Evolutionary conservation across 192 early-diverging fungal species (phyloP).

Genomic region (Gaertneriomyces semiglobifer): DNA sequence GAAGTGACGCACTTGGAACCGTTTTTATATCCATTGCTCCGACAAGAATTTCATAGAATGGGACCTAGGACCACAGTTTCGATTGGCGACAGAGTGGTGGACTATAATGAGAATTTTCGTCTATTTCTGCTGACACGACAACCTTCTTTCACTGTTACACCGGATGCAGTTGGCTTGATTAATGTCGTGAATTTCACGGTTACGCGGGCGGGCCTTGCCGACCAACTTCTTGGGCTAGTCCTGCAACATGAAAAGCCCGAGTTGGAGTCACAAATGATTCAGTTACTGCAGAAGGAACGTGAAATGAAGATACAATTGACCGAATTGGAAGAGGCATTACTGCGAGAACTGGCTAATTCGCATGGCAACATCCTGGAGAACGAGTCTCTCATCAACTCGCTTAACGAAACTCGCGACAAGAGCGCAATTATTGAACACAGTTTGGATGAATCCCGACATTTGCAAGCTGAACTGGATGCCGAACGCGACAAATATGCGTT

Average conservation of each 20-base stretch:
- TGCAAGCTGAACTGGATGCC: conserved; percentile 50
- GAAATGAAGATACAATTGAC: conserved; percentile 52
- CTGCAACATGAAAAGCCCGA: conserved; percentile 56
- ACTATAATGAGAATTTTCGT: conserved; percentile 57
- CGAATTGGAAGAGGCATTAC: conserved; percentile 50
- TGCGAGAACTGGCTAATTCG: conserved; percentile 52
- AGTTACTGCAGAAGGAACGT: conserved; percentile 52
- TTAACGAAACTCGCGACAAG: conserved; percentile 60
- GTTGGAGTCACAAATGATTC: conserved; percentile 49
- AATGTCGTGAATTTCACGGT: conserved; percentile 57
- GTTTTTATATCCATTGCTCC: conserved; percentile 47
- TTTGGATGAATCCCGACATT: conserved; percentile 44
- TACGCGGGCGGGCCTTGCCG: conserved; percentile 51
- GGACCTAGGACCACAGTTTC: conserved; percentile 50
- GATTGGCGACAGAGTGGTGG: conserved; percentile 56
- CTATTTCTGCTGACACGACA: conserved; percentile 46
- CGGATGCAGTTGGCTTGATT: conserved; percentile 38
- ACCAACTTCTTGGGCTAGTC: conserved; percentile 53
- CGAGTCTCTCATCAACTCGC: conserved; percentile 42
- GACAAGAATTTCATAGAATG: conserved; percentile 48
- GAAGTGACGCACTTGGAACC: conserved; percentile 51
- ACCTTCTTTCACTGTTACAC: conserved; percentile 39
- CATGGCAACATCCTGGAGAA: conserved; percentile 65
- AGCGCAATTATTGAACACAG: conserved; percentile 45
- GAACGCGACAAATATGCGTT: conserved; percentile 54